Evolutionary conservation across 2,329 filamentous ascomycete species (phyloP), one percentile per base, ranked within the genome.

Genomic region (Ophiosphaerella korrae): DNA sequence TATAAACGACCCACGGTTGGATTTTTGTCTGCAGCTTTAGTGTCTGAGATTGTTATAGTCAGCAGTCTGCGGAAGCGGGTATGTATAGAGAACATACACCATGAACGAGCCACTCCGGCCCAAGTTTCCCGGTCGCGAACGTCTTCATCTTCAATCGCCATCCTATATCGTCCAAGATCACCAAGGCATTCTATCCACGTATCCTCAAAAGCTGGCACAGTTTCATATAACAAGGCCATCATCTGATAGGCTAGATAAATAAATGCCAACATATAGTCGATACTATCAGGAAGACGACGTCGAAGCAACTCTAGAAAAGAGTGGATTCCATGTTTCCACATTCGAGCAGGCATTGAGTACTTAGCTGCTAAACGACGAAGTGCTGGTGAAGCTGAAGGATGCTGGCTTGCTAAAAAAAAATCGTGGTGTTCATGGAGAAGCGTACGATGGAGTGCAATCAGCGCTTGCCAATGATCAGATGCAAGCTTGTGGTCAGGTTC

Each of bases 141-240:
- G 55, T 94, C 88, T 23, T 88, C 84, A 35, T 96, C 89, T 69
- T 97, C 92, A 38, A 97, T 92, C 0, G 92, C 91, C 92, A 97
- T 97, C 0, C 88, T 80, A 63, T 95, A 97, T 16, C 92, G 80
- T 0, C 88, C 88, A 0, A 97, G 74, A 66, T 97, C 92, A 0
- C 93, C 93, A 0, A 97, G 76, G 45, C 92, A 97, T 59, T 97
- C 93, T 7, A 96, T 90, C 93, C 93, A 97, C 0, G 90, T 96
- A 50, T 94, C 89, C 45, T 89, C 84, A 58, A 96, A 97, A 0
- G 83, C 80, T 0, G 89, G 86, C 0, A 96, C 90, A 0, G 90
- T 96, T 63, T 97, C 93, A 52, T 92, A 89, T 0, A 97, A 74
- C 0, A 97, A 74, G 0, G 90, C 88, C 83, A 97, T 90, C 85